Evolutionary conservation across 1,139 yeast species (phyloP), one percentile per base, ranked within the genome.

Genomic region (Saccharomyces hybrid): DNA sequence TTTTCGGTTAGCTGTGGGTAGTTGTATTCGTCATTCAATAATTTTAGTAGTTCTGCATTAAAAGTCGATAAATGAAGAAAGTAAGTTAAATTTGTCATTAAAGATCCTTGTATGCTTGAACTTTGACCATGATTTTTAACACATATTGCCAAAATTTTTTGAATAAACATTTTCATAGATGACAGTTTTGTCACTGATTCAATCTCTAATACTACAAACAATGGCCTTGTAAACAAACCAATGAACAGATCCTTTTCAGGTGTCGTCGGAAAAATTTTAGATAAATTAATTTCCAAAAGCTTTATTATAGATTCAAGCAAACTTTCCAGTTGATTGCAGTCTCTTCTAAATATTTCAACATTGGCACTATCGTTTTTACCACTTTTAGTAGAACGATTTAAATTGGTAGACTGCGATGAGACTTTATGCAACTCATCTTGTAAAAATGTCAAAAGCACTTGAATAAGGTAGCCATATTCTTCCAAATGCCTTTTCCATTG

Each of bases 21-120:
- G 58, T 87, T 89, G 66, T 83, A 89, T 54, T 83, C 83, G 26
- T 78, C 80, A 48, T 80, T 77, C 47, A 91, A 69, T 4, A 79
- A 73, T 53, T 84, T 82, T 47, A 91, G 71, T 32, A 91, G 71
- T 61, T 88, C 96, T 0, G 96, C 97, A 81, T 87, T 82, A 38
- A 82, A 80, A 29, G 79, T 81, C 11, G 95, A 82, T 41, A 89
- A 73, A 69, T 90, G 96, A 44, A 85, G 83, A 66, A 85, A 90
- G 70, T 88, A 90, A 0, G 90, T 86, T 56, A 91, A 76, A 56
- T 86, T 82, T 64, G 91, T 96, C 53, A 87, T 73, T n/a, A 90
- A 78, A 2, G 91, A 82, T 59, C 83, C 85, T 63, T 88, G 91
- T 2, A 88, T 84, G 50, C 83, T 81, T 20, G 78, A 71, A 0